These are phyloP conservation scores for Amniculicola lignicola DNA, from an alignment of 495 filamentous ascomycete species.

Conservation along the genomic window DNA sequence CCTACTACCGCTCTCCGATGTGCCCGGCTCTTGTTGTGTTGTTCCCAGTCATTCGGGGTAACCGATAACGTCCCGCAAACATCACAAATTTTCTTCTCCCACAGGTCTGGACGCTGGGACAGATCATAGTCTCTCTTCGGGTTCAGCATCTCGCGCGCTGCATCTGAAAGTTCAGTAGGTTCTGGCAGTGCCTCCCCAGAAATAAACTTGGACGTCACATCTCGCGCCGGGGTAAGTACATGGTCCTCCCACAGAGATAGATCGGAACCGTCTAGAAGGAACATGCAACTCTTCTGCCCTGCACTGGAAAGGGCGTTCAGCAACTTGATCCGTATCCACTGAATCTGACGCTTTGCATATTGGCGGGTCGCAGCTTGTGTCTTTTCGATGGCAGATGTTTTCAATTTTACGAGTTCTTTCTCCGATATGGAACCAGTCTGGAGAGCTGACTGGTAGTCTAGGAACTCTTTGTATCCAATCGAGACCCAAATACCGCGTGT, in stretches of 20 bases:
- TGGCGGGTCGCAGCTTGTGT: constrained; percentile 79
- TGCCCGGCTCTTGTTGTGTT: constrained; percentile 61
- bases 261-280: constrained; percentile 72
- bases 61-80: constrained; percentile 65
- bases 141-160: constrained; percentile 52
- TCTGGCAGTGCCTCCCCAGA: constrained; percentile 52
- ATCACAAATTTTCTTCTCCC: constrained; percentile 61
- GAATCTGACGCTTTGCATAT: constrained; percentile 77
- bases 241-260: constrained; percentile 52
- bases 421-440: constrained; percentile 38
- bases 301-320: constrained; percentile 58
- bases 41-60: constrained; percentile 70
- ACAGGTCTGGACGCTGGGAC: constrained; percentile 46
- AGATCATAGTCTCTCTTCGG: constrained; percentile 52
- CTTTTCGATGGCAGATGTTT: constrained; percentile 48
- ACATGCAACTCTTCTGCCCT: constrained; percentile 55
- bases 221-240: constrained; percentile 62
- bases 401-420: constrained; percentile 47
- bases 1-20: constrained; percentile 29
- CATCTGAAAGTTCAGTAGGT: constrained; percentile 62
- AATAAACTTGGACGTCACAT: constrained; percentile 61
- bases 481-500: constrained; percentile 89
- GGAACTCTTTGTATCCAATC: constrained; percentile 91
- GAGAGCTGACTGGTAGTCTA: constrained; percentile 61
- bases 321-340: constrained; percentile 84